These are phyloP conservation scores for Trichoderma afroharzianum DNA, from an alignment of 2,329 filamentous ascomycete genomes.

Conservation along the genomic window DNA sequence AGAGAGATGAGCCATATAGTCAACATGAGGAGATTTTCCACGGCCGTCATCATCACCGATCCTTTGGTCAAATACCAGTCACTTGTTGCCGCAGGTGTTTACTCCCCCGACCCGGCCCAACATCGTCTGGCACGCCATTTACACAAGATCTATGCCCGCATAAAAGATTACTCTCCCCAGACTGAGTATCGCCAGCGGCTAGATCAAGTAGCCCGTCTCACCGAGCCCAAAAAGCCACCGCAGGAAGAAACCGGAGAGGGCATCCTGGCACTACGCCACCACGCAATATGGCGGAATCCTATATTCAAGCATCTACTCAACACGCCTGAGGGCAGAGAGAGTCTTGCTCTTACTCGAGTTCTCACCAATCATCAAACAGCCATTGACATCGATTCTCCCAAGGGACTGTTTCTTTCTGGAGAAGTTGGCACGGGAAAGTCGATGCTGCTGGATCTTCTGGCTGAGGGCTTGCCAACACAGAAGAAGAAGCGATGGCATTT, in stretches of 20 bases:
- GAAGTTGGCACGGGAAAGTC: slow-evolving; percentile 82
- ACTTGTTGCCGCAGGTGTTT: slow-evolving; percentile 62
- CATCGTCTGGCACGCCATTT: slow-evolving; percentile 72
- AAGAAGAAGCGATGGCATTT: slow-evolving; percentile 78
- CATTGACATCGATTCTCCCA: slow-evolving; percentile 66
- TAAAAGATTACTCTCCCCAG: slow-evolving; percentile 76
- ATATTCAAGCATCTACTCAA: slow-evolving; percentile 59
- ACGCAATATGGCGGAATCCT: slow-evolving; percentile 57
- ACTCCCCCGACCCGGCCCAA: slow-evolving; percentile 67
- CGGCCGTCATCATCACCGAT: slow-evolving; percentile 61
- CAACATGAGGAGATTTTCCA: slow-evolving; percentile 37
- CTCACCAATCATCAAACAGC: slow-evolving; percentile 69
- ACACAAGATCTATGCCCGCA: slow-evolving; percentile 68
- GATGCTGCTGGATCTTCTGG: slow-evolving; percentile 81
- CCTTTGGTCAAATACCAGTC: slow-evolving; percentile 74
- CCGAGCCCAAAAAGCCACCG: slow-evolving; percentile 29
- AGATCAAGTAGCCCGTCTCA: slow-evolving; percentile 52
- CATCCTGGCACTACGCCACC: slow-evolving; percentile 47
- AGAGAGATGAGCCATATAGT: background rate
- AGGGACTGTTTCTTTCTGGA: slow-evolving; percentile 72
- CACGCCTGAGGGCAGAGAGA: slow-evolving; percentile 52
- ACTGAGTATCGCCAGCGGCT: slow-evolving; percentile 65
- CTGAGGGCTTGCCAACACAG: slow-evolving; percentile 68
- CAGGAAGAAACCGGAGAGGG: slow-evolving; percentile 31
- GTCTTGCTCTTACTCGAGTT: slow-evolving; percentile 63